phyloP scores from a whole-genome alignment of 352 stramenopile genomes.

The Globisporangium cederbergense region DNA sequence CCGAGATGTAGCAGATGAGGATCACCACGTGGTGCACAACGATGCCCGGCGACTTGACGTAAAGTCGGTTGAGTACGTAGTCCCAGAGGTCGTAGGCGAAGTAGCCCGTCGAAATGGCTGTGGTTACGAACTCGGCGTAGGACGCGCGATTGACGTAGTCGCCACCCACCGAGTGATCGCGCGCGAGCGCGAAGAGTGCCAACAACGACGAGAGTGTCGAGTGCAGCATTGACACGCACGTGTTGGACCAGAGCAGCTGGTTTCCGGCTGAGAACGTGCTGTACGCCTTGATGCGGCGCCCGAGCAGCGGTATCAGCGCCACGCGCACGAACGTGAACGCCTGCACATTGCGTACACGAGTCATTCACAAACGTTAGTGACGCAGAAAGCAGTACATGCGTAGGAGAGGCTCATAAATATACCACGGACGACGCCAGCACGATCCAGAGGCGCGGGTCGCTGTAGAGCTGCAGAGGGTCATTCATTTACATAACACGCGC shows the following conservation, averaged over 20 bases:
- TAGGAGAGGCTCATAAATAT: conserved; percentile 5
- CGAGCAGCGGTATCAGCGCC: conserved; percentile 31
- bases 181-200: conserved; percentile 41
- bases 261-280: conserved; percentile 33
- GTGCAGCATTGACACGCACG: conserved; percentile 69
- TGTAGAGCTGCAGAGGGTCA: conserved; percentile 36
- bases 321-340: conserved; percentile 49
- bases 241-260: conserved; percentile 71
- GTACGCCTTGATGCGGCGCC: conserved; percentile 43
- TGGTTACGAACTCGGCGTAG: conserved; percentile 46
- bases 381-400: not conserved
- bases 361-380: not conserved
- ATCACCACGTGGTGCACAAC: conserved; percentile 74
- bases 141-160: conserved; percentile 37
- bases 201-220: conserved; percentile 56
- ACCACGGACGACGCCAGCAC: conserved; percentile 63
- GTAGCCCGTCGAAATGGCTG: conserved; percentile 66
- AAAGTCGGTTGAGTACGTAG: conserved; percentile 66
- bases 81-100: conserved; percentile 85
- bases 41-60: conserved; percentile 69
- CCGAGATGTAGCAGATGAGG: conserved; percentile 78
- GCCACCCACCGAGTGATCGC: conserved; percentile 47
- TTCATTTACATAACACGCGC: not conserved
- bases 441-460: conserved; percentile 57
- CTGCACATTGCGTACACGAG: conserved; percentile 18